Base-by-base conservation (phyloP, 2,329 filamentous ascomycete genomes). In the Fusarium chlamydosporum region DNA sequence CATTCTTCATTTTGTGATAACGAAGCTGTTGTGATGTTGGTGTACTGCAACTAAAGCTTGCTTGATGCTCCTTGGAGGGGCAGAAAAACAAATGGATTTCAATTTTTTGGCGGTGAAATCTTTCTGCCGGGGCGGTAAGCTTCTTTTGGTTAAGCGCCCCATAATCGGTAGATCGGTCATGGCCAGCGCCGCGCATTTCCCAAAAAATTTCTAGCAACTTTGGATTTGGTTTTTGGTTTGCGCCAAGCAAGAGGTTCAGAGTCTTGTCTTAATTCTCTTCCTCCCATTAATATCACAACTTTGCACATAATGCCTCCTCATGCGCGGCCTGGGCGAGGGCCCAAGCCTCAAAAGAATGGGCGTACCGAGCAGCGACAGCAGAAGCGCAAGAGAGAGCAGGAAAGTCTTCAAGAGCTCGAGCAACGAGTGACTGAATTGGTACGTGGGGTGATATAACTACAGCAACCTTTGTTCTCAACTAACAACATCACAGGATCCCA, bases 401-500 rank as follows among this genome's bases (percentile, higher is more conserved):
- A 81, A 33, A 75, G 78, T 50, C 59, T 81, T 31, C 73, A 77
- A 34, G 72, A 76, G 43, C 72, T 81, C 16, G 72, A 79, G 52
- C 67, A 75, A 40, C 72, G 76, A 41, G 76, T 81, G 10, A 63
- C 64, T 7, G 75, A 78, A n/a, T 60, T 81, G 57, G 79, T 81
- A 75, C 13, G 50, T 18, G 46, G n/a, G 31, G 18, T 42, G 33
- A 33, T 13, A 3, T n/a, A 7, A 18, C 40, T 23, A 42, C 23
- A 35, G 42, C 27, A 9, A 3, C 16, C 4, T 2, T 23, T 35
- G 1, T 4, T 4, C 7, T 8, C 50, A 29, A 29, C 72, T 75
- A 59, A 75, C 20, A 34, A 16, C 1, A 16, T n/a, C 20, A 2
- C 27, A 91, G 88, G 90, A 93, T 65, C 80, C 83, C 51, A 91